A percentile compares a stretch with the other conserved stretches of the same genome.
These are phyloP conservation scores for Elsinoe australis DNA, from an alignment of 2,329 filamentous ascomycete genomes.

Conservation along the genomic window DNA sequence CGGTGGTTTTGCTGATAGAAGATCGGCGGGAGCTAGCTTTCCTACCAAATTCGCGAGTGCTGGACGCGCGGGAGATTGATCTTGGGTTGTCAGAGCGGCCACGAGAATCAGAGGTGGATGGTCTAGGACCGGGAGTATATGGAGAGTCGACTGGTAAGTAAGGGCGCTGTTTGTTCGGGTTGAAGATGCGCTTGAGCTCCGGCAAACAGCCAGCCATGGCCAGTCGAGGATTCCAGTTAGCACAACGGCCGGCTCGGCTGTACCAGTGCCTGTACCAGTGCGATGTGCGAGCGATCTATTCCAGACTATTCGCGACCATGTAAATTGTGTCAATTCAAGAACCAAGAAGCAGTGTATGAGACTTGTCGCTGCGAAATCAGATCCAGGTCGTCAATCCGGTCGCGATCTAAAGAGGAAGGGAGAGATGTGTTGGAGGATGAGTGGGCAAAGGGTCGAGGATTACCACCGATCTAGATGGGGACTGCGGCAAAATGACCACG, in stretches of 20 bases:
- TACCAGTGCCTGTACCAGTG: background rate
- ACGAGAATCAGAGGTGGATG: conserved; percentile 3
- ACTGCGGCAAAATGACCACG: conserved; percentile 6
- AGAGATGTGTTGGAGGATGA: background rate
- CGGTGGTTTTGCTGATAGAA: conserved; percentile 2
- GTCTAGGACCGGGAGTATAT: conserved; percentile 5
- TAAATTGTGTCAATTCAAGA: conserved; percentile 1
- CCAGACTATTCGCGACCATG: background rate
- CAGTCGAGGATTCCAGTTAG: background rate
- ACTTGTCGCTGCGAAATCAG: background rate
- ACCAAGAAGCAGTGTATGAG: background rate
- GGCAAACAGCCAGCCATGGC: conserved; percentile 16
- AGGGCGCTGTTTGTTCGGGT: conserved; percentile 15
- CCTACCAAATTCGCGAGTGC: conserved; percentile 9
- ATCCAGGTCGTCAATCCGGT: conserved; percentile 9
- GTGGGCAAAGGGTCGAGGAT: conserved; percentile 1
- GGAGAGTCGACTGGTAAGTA: conserved; percentile 11
- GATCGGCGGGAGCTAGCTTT: background rate
- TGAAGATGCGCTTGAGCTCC: conserved; percentile 9
- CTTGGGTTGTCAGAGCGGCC: conserved; percentile 5
- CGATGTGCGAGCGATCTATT: too few species aligned
- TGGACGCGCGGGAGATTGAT: background rate
- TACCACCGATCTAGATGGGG: conserved; percentile 2
- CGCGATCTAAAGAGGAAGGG: conserved; percentile 1
- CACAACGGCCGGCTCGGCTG: conserved; percentile 5